These are phyloP conservation scores for Sporopachydermia quercuum DNA, from an alignment of 805 yeast species.

Conservation along the genomic window DNA sequence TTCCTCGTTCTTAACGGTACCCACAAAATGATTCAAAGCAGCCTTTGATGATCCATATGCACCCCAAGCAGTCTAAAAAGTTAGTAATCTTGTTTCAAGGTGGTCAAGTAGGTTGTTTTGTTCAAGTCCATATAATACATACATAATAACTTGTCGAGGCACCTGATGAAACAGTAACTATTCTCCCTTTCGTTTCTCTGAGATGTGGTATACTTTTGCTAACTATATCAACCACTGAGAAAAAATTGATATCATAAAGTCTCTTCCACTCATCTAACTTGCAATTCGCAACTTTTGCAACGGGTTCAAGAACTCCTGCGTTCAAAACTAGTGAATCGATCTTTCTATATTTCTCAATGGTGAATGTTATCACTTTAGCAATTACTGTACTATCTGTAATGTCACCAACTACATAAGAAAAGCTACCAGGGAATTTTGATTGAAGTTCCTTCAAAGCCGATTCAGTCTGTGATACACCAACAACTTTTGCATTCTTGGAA, in stretches of 20 bases:
- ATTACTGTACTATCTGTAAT: conserved; percentile 25
- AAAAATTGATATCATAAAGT: conserved; percentile 63
- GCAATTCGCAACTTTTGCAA: conserved; percentile 38
- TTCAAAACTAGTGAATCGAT: conserved; percentile 45
- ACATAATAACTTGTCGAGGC: conserved; percentile 51
- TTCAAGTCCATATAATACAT: conserved; percentile 8
- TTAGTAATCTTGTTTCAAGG: no score
- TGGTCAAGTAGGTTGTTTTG: conserved; percentile 3
- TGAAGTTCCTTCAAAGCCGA: conserved; percentile 29
- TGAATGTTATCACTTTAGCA: conserved; percentile 24
- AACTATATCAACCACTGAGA: conserved; percentile 53
- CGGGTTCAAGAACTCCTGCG: conserved; percentile 75
- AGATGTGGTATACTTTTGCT: conserved; percentile 36
- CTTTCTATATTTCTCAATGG: conserved; percentile 31
- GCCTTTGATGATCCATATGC: conserved; percentile 91
- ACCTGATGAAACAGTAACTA: conserved; percentile 80
- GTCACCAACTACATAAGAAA: conserved; percentile 34
- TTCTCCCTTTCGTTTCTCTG: conserved; percentile 38
- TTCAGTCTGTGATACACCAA: conserved; percentile 62
- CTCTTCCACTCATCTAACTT: conserved; percentile 42
- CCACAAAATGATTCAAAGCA: conserved; percentile 66
- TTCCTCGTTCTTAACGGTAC: conserved; percentile 57
- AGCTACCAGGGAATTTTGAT: conserved; percentile 16
- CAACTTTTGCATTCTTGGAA: conserved; percentile 26
- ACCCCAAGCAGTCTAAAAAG: conserved; percentile 56